Evolutionary conservation across 306 rosid species (phyloP), one percentile per base, ranked within the genome.

Genomic region (Corylus avellana): DNA sequence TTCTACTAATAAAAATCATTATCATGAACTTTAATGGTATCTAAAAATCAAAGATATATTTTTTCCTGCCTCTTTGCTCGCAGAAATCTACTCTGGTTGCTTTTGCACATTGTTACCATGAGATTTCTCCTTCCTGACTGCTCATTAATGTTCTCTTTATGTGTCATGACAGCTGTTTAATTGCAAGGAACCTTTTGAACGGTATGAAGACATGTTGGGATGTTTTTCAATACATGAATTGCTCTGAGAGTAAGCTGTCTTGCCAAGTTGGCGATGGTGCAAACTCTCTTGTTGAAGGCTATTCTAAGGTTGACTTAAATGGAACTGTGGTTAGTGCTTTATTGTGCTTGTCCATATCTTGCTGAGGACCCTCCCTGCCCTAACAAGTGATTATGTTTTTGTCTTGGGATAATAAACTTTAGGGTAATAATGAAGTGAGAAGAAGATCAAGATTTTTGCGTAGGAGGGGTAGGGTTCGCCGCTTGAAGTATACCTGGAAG

Each of bases 381-480:
- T 46, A 76, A 87, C 84, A 64, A 67, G 39, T 70, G 70, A 67
- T 77, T 62, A 39, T 7, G 20, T 35, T 68, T 48, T 54, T 79
- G 76, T 84, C 67, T 16, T 64, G 8, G 72, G 82, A 57, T 76
- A 79, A 87, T 84, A 53, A 79, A 86, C 85, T 67, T 59, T 81
- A 95, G 99, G 97, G 98, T 68, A 90, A 78, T 87, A 95, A 90
- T 76, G 98, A 96, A 82, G 93, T 88, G 46, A 88, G 99, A 81
- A 88, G 99, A 79, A 89, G 99, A 83, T 96, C 99, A 74, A 96
- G 87, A 75, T 96, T 96, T 84, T 85, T 96, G 81, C 94, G 99
- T 20, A 87, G 99, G 87, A 90, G 92, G 82, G 99, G 99, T 75
- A 93, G 94, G 84, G 99, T 96, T 74, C 99, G 99, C 71, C 98